Evolutionary conservation across 768 basidiomycete species (phyloP), one percentile per base, ranked within the genome.

Genomic region (Paxillus ammoniavirescens): DNA sequence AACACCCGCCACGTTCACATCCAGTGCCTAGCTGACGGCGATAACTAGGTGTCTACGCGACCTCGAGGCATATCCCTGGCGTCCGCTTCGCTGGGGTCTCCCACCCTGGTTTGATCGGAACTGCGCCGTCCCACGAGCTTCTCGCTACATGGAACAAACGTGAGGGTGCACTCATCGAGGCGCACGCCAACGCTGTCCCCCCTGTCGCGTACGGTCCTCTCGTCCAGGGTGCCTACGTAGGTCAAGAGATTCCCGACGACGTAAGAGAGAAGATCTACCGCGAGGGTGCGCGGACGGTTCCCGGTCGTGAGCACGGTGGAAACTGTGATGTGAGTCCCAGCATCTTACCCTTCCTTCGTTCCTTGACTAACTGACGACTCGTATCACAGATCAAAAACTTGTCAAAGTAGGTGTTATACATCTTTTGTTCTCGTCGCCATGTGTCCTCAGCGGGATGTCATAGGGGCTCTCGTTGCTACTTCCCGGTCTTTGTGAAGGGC

Each of bases 271-370:
- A 79, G 74, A 81, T 91, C 52, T 73, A 74, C 10, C 64, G 60
- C 30, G 87, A 91, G 57, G 89, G 89, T 18, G 87, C 88, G 37
- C 75, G 89, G 56, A 90, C 89, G 0, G 74, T 88, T 41, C 89
- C 89, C 7, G 86, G 84, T 13, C 67, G 89, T n/a, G 88, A 91
- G 64, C 87, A 90, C 65, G 88, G 89, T 15, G 89, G 89, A 28
- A 87, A 88, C 54, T 87, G 86, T 61, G 86, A 88, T 70, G 86
- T 81, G 76, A 74, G 56, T 26, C 3, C 23, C 23, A 26, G 12
- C 23, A 26, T 5, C 23, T 26, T 41, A 7, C 8, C 28, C 36
- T 3, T 51, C n/a, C 8, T 15, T 31, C 30, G 9, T 17, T 15
- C 18, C 28, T 5, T 41, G 12, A n/a, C n/a, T n/a, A n/a, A 12